Conservation (phyloP, 176 grass and related monocot species). For the Ensete glaucum region DNA sequence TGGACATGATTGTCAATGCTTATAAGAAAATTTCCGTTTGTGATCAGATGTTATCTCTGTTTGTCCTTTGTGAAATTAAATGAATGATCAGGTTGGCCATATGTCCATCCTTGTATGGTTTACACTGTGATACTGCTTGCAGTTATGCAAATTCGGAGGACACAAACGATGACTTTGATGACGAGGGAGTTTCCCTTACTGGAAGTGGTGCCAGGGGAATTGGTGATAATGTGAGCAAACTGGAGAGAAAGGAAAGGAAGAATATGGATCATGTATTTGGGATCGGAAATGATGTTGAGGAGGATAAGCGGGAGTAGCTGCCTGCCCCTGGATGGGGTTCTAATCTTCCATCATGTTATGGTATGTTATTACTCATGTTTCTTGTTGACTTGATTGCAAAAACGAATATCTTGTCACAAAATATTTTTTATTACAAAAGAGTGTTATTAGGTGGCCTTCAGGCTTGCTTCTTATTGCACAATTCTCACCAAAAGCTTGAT, state of each 20-base stretch:
- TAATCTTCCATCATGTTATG: constrained; percentile 18
- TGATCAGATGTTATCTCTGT: not conserved
- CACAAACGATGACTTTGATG: constrained; percentile 67
- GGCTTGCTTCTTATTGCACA: no score
- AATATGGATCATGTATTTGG: constrained; percentile 52
- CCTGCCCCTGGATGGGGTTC: constrained; percentile 15
- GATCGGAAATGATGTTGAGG: constrained; percentile 36
- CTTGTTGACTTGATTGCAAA: no score
- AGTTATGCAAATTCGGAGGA: constrained; percentile 92
- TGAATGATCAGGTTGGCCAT: not conserved
- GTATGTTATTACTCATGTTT: not conserved
- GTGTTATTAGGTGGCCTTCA: no score
- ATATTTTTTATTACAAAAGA: no score
- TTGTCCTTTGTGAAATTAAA: constrained; percentile 8
- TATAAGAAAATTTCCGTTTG: constrained; percentile 15
- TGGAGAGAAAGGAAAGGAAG: constrained; percentile 44
- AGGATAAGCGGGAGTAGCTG: constrained; percentile 77
- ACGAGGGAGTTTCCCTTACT: constrained; percentile 82
- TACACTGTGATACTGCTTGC: constrained; percentile 15
- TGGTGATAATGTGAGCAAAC: constrained; percentile 78
- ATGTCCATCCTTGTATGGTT: not conserved
- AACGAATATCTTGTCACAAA: no score
- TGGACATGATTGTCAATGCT: not conserved
- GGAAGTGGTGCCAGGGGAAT: constrained; percentile 69
- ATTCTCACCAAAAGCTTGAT: no score